Evolutionary conservation across 1,284 basidiomycete genomes (phyloP).

Genomic region (Cutaneotrichosporon sp.): DNA sequence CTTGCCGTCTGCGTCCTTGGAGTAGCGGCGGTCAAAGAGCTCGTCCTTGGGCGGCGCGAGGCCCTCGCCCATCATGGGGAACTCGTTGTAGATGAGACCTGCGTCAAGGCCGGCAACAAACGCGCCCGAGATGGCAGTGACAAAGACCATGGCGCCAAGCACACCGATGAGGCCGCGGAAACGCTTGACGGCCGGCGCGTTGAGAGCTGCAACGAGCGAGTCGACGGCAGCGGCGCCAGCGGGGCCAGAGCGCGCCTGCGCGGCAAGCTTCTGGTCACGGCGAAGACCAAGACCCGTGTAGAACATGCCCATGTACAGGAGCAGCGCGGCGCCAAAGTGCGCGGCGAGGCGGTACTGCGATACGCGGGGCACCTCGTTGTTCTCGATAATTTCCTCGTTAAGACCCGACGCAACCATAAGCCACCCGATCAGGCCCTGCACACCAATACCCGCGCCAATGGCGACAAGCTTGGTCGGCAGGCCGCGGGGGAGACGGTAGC

Average conservation of each 20-base stretch:
- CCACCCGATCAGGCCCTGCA: conserved; percentile 89
- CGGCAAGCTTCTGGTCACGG: conserved; percentile 58
- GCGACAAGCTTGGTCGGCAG: conserved; percentile 63
- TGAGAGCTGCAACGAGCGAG: conserved; percentile 50
- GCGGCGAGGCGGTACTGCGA: conserved; percentile 95
- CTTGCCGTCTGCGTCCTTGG: conserved; percentile 60
- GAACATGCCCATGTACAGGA: conserved; percentile 88
- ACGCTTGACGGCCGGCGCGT: conserved; percentile 55
- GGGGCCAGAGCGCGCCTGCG: conserved; percentile 57
- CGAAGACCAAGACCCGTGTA: conserved; percentile 70
- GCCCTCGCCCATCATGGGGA: conserved; percentile 90
- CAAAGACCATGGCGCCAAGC: conserved; percentile 69
- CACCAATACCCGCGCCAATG: conserved; percentile 74
- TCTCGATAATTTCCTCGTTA: conserved; percentile 71
- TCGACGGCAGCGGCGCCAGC: conserved; percentile 34
- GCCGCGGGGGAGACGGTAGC: conserved; percentile 61
- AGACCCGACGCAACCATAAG: conserved; percentile 99
- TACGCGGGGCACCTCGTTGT: conserved; percentile 81
- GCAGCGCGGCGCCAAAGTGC: conserved; percentile 83
- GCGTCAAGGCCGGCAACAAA: conserved; percentile 98
- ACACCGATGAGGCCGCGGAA: conserved; percentile 61
- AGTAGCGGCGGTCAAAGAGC: conserved; percentile 72
- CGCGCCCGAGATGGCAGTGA: conserved; percentile 83
- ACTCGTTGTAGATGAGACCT: conserved; percentile 94
- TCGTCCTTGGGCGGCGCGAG: conserved; percentile 78